Evolutionary conservation across 116 monocot species (phyloP).

Genomic region (Thalassia testudinum): DNA sequence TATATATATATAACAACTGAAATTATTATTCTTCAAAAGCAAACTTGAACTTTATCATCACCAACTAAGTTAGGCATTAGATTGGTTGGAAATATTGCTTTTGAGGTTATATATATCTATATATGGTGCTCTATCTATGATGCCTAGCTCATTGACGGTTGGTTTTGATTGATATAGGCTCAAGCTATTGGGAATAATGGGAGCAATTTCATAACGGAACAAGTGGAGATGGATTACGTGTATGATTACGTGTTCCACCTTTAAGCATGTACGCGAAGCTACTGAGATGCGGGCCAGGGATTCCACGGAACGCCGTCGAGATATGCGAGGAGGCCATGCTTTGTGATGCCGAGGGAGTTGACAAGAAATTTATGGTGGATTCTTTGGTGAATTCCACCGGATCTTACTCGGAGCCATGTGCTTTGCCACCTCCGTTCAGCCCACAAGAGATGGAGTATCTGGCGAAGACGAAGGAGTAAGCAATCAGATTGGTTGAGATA

Average conservation of each 20-base stretch:
- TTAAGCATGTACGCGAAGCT: constrained; percentile 34
- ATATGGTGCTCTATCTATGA: too few relatives aligned
- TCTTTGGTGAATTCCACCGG: constrained; percentile 8
- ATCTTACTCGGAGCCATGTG: constrained; percentile 17
- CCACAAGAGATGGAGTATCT: constrained; percentile 15
- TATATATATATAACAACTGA: too few relatives aligned
- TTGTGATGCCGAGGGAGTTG: constrained; percentile 8
- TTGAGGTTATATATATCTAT: too few relatives aligned
- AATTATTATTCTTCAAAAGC: too few relatives aligned
- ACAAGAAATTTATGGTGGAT: constrained; percentile 17
- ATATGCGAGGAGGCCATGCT: constrained; percentile 17
- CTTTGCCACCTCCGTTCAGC: constrained; percentile 32
- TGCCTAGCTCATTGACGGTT: too few relatives aligned
- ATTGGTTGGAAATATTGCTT: too few relatives aligned
- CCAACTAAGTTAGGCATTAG: too few relatives aligned
- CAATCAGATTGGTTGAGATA: constrained; percentile 26
- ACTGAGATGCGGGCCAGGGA: constrained; percentile 16
- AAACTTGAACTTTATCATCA: too few relatives aligned
- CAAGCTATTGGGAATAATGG: constrained; percentile 19
- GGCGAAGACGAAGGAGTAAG: constrained; percentile 21
- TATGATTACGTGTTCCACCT: constrained; percentile 45
- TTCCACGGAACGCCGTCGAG: constrained; percentile 17
- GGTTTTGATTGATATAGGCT: constrained; percentile 2
- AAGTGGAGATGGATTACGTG: constrained; percentile 24
- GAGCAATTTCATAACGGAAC: constrained; percentile 14